phyloP scores from a whole-genome alignment of 305 asterid species.

The Fraxinus angustifolia region DNA sequence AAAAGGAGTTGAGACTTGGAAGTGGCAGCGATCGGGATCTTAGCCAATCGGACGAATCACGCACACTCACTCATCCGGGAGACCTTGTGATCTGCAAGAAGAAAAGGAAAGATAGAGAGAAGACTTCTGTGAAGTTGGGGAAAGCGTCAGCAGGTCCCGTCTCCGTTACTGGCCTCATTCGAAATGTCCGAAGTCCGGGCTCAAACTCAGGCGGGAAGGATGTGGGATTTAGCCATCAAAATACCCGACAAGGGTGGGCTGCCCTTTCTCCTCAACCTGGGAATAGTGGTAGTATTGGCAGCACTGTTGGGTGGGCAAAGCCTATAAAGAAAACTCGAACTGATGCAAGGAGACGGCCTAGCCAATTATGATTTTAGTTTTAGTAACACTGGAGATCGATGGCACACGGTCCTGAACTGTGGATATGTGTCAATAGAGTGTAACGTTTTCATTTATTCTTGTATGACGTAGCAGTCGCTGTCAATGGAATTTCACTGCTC shows the following conservation, averaged over 20 bases:
- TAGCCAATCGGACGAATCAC: constrained; percentile 45
- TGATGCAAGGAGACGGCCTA: constrained; percentile 88
- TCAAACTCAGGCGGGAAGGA: constrained; percentile 41
- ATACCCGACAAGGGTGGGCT: constrained; percentile 51
- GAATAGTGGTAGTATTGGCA: constrained; percentile 43
- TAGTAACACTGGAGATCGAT: neutral
- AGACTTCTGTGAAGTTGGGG: constrained; percentile 48
- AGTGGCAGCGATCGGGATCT: constrained; percentile 46
- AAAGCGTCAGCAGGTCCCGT: constrained; percentile 57
- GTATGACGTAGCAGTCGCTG: neutral
- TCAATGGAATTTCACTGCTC: neutral
- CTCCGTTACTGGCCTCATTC: constrained; percentile 62
- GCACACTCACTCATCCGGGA: constrained; percentile 75
- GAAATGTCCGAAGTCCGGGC: constrained; percentile 57
- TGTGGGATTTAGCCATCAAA: constrained; percentile 47
- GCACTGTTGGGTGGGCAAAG: constrained; percentile 85
- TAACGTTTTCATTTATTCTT: neutral
- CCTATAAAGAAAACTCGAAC: constrained; percentile 90
- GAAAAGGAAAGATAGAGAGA: constrained; percentile 94
- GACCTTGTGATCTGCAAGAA: constrained; percentile 93
- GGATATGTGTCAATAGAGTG: neutral
- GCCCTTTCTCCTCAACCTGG: constrained; percentile 61
- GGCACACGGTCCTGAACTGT: neutral
- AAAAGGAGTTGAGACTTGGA: constrained; percentile 49
- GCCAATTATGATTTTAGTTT: constrained; percentile 51